Evolutionary conservation across 495 filamentous ascomycete species (phyloP).

Genomic region (Massariosphaeria phaeospora): DNA sequence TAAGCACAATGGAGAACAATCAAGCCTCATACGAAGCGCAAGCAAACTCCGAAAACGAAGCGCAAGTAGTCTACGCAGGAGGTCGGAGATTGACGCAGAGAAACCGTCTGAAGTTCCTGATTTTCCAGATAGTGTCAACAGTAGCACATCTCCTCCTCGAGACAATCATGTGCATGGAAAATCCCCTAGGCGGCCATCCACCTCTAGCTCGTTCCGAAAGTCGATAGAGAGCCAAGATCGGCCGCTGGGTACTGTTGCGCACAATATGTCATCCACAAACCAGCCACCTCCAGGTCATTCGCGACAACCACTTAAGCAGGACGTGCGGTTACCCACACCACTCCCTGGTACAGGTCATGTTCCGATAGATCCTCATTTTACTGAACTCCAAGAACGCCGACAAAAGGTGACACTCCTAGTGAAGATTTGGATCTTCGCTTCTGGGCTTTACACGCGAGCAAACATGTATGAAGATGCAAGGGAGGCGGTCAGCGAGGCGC

Average conservation of each 20-base stretch:
- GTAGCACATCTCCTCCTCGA: slow-evolving; percentile 17
- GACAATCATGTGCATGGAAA: slow-evolving; percentile 8
- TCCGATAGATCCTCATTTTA: slow-evolving; percentile 31
- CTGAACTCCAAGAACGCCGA: slow-evolving; percentile 35
- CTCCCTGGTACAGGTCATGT: slow-evolving; percentile 35
- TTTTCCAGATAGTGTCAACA: slow-evolving; percentile 12
- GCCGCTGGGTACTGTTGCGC: slow-evolving; percentile 46
- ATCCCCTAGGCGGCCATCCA: slow-evolving; percentile 16
- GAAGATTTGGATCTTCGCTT: slow-evolving; percentile 85
- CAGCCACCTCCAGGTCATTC: slow-evolving; percentile 48
- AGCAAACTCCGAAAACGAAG: slow-evolving; percentile 32
- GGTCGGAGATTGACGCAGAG: slow-evolving; percentile 14
- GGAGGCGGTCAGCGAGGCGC: slow-evolving; percentile 77
- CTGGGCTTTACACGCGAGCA: slow-evolving; percentile 78
- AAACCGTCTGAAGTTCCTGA: slow-evolving; percentile 11
- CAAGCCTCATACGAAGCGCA: slow-evolving; percentile 14
- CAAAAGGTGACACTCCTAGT: slow-evolving; percentile 51
- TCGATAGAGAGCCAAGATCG: slow-evolving; percentile 34
- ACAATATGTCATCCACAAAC: slow-evolving; percentile 47
- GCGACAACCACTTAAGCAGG: slow-evolving; percentile 50
- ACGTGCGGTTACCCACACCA: slow-evolving; percentile 47
- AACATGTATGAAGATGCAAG: slow-evolving; percentile 69
- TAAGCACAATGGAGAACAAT: slow-evolving; percentile 25
- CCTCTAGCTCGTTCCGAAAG: slow-evolving; percentile 25
- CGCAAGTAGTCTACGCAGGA: slow-evolving; percentile 23